A percentile compares a stretch with the other conserved stretches of the same genome.
These are phyloP conservation scores for Yarrowia hollandica DNA, from an alignment of 805 yeast genomes.

Conservation along the genomic window DNA sequence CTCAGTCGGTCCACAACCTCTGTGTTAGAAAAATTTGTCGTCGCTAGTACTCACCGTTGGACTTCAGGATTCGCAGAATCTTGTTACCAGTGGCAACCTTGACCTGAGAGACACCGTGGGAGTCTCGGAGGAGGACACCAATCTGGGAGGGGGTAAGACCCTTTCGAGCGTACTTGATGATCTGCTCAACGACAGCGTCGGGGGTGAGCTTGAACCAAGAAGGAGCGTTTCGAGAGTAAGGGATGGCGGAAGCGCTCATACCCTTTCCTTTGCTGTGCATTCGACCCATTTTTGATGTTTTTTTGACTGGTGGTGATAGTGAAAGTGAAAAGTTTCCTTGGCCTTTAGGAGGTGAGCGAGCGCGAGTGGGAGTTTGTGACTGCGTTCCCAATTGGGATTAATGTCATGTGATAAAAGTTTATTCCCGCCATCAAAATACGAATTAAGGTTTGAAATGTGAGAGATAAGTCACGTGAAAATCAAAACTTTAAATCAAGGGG, in stretches of 20 bases:
- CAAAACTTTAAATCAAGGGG: too few relatives aligned
- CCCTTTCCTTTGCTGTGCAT: conserved; percentile 99
- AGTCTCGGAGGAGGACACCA: conserved; percentile 99
- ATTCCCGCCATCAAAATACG: too few relatives aligned
- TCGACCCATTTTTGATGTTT: conserved; percentile 92
- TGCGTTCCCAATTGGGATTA: conserved; percentile 12
- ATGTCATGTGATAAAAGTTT: not conserved
- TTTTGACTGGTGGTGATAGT: not conserved
- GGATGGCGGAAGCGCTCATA: conserved; percentile 97
- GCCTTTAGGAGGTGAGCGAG: not conserved
- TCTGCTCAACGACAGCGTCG: conserved; percentile 95
- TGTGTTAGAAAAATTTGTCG: not conserved
- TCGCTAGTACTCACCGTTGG: conserved; percentile 71
- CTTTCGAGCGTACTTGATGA: conserved; percentile 99
- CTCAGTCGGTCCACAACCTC: conserved; percentile 26
- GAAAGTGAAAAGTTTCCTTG: not conserved
- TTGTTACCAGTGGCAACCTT: conserved; percentile 98
- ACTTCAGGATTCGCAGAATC: conserved; percentile 97
- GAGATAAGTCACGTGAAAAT: not conserved
- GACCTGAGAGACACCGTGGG: conserved; percentile 99
- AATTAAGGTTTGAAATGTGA: not conserved
- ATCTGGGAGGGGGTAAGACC: conserved; percentile 99
- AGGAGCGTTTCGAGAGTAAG: conserved; percentile 98
- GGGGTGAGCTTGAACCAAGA: conserved; percentile 98
- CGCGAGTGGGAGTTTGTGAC: not conserved